Conservation (phyloP, 768 basidiomycete genomes). For the Rhizopogon rudus region DNA sequence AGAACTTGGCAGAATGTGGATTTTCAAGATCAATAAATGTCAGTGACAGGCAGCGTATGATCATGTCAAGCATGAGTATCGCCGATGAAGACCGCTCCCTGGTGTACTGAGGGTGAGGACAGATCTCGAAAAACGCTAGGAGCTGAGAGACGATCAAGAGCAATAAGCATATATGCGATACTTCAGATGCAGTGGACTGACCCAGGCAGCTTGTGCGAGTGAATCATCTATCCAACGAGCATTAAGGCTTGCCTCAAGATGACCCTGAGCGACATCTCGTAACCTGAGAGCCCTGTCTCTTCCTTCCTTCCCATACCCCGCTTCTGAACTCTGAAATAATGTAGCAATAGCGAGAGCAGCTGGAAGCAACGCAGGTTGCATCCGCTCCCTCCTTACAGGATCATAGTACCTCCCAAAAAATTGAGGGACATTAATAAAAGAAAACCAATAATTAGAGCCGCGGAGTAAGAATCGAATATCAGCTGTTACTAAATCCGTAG, state of each 20-base stretch:
- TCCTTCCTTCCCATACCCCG: slow-evolving; percentile 44
- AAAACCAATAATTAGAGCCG: slow-evolving; percentile 65
- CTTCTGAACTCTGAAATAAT: slow-evolving; percentile 67
- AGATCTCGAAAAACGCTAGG: slow-evolving; percentile 67
- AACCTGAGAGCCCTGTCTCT: slow-evolving; percentile 54
- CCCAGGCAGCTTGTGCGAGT: slow-evolving; percentile 74
- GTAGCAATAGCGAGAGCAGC: slow-evolving; percentile 61
- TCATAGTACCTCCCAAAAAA: slow-evolving; percentile 61
- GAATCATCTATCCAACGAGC: slow-evolving; percentile 71
- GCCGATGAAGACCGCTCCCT: slow-evolving; percentile 49
- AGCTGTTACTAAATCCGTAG: slow-evolving; percentile 39
- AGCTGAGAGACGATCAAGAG: slow-evolving; percentile 36
- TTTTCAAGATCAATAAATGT: slow-evolving; percentile 57
- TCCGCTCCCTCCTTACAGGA: slow-evolving; percentile 42
- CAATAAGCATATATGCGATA: slow-evolving; percentile 1
- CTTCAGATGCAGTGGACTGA: slow-evolving; percentile 26
- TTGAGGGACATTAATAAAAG: slow-evolving; percentile 66
- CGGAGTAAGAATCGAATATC: slow-evolving; percentile 66
- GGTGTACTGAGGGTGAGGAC: slow-evolving; percentile 59
- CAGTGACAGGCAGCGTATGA: slow-evolving; percentile 58
- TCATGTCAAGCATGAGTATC: slow-evolving; percentile 58
- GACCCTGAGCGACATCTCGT: slow-evolving; percentile 62
- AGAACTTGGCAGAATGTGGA: slow-evolving; percentile 45
- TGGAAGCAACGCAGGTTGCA: slow-evolving; percentile 67
- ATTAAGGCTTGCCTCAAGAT: slow-evolving; percentile 66